A percentile compares a stretch with the other conserved stretches of the same genome.
These are phyloP conservation scores for Chlorella sp. DNA, from an alignment of 139 green algal genomes.

Conservation along the genomic window DNA sequence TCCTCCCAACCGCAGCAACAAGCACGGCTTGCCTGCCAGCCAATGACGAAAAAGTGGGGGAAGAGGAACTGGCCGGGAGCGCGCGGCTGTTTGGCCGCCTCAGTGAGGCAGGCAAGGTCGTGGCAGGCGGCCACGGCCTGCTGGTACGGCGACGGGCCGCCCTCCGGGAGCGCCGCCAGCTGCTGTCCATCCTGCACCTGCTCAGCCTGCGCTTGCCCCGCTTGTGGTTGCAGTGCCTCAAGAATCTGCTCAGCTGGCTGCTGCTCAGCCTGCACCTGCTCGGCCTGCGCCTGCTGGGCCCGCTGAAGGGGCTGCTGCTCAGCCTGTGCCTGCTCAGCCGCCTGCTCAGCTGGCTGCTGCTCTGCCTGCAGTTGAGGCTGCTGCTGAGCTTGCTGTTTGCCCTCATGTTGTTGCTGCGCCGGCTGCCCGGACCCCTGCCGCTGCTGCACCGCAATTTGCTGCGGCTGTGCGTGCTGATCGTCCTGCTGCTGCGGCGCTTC, in stretches of 20 bases:
- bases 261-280: not conserved
- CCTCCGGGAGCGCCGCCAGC: not conserved
- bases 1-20: too few species aligned
- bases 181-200: not conserved
- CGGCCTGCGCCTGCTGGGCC: not conserved
- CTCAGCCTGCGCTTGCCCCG: not conserved
- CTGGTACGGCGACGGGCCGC: not conserved
- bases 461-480: not conserved
- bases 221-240: not conserved
- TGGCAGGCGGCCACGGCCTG: not conserved
- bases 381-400: not conserved
- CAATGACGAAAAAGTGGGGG: constrained; percentile 44
- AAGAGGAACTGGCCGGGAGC: constrained; percentile 37
- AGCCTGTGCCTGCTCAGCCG: not conserved
- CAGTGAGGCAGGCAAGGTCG: constrained; percentile 24
- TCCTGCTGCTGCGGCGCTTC: not conserved
- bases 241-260: not conserved
- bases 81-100: constrained; percentile 24
- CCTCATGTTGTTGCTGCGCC: not conserved
- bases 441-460: not conserved
- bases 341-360: not conserved
- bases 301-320: not conserved
- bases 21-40: not conserved
- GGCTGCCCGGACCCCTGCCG: not conserved
- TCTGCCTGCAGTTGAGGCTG: not conserved